Percentiles rank a stretch among this genome's conserved stretches.
Evolutionary conservation across 2,329 filamentous ascomycete species (phyloP).

Genomic region (Orbilia oligospora): DNA sequence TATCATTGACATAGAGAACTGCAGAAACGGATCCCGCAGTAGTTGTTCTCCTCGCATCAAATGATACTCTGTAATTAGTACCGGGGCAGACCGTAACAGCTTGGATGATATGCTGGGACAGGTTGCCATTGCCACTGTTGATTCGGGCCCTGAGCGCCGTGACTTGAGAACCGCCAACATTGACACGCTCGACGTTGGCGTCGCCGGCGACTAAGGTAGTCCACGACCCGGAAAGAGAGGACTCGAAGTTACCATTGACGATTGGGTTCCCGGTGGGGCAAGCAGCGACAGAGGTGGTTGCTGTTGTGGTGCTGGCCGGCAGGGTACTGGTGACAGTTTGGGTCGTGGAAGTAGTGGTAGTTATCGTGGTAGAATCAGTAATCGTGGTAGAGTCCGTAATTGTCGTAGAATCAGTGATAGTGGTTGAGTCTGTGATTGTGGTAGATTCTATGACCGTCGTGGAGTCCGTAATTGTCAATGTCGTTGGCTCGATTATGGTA

Average conservation of each 20-base stretch:
- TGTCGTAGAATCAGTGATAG: conserved; percentile 15
- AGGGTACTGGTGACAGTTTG: conserved; percentile 14
- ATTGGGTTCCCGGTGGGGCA: conserved; percentile 33
- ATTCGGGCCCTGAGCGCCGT: not conserved
- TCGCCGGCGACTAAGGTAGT: conserved; percentile 4
- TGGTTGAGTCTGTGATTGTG: conserved; percentile 40
- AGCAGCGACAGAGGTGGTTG: conserved; percentile 1
- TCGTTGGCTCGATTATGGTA: conserved; percentile 28
- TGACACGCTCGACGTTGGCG: conserved; percentile 8
- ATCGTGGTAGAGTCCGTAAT: conserved; percentile 4
- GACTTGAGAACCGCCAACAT: not conserved
- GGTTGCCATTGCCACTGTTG: conserved; percentile 7
- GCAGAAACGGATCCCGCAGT: conserved; percentile 10
- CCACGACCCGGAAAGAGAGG: not conserved
- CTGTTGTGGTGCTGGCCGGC: not conserved
- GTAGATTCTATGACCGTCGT: conserved; percentile 18
- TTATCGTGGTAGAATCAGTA: not conserved
- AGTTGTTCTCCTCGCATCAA: not conserved
- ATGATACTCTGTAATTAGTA: conserved; percentile 7
- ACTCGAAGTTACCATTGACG: conserved; percentile 22
- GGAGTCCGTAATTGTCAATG: conserved; percentile 29
- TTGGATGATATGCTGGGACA: conserved; percentile 28
- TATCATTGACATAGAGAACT: conserved; percentile 26
- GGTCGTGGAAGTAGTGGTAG: not conserved
- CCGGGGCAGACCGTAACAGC: conserved; percentile 33